Evolutionary conservation across 2,329 filamentous ascomycete genomes (phyloP), one percentile per base, ranked within the genome.

Genomic region (Phialocephala sp.): DNA sequence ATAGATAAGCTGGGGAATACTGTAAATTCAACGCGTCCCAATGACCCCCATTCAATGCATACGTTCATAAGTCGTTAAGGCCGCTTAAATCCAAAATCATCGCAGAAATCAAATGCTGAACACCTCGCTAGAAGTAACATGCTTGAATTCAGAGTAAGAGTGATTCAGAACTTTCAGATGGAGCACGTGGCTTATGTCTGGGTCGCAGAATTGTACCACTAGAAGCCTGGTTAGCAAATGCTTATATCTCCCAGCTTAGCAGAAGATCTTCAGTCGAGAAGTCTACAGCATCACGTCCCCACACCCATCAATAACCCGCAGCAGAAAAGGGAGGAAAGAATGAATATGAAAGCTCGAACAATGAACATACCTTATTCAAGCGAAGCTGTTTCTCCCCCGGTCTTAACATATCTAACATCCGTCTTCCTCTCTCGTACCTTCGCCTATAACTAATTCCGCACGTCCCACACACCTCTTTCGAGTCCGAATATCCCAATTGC

Each of bases 351-450:
- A 2, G 27, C 20, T 14, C 15, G 8, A 45, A 45, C 8, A 11
- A 50, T 5, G 22, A 2, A 57, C 55, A 57, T 57, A 57, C 55
- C 55, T 57, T 57, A 39, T 57, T 57, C 20, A 57, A 57, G 3
- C 55, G 11, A 11, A 27, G 2, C 36, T 57, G 55, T 20, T 57
- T 56, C 58, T 66, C 58, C 11, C 60, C 66, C 2, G 60, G 43
- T 22, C 63, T 35, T 14, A 5, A 8, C 22, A 65, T 39, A 60
- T 72, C 62, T 1, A 73, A 36, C 60, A 65, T 65, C 27, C 67
- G 63, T n/a, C 71, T 65, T 2, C 71, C 71, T 27, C 70, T 63
- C 45, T 66, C 63, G 67, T 66, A 73, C 35, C 67, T 56, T 41
- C 65, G 69, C 37, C 59, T 54, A 62, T 73, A 73, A 39, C 14